Base-by-base conservation (phyloP, 805 yeast genomes). In the Metschnikowia sp. region DNA sequence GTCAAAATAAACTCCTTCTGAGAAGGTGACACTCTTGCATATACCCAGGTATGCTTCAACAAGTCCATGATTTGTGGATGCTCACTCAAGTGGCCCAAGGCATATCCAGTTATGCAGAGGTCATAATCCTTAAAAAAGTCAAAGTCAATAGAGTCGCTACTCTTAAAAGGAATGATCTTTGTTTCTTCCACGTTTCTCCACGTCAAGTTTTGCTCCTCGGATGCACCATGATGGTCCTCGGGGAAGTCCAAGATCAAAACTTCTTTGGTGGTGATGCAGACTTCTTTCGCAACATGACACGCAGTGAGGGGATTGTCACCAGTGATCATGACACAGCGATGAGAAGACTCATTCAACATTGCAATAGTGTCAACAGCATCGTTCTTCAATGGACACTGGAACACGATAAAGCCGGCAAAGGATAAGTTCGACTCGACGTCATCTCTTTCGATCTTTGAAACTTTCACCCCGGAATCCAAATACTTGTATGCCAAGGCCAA, bases 281-380 rank as follows among this genome's bases (percentile, higher is more conserved):
- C 98, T 68, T 89, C 96, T 58, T 84, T 83, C 19, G 98, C 98
- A 58, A 94, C 99, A 65, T 92, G 97, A 51, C 94, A 94, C 31
- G 99, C 99, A 56, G 99, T 94, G 63, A 94, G 79, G 35, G 99
- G 97, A 68, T 92, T 94, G 70, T 94, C 99, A 76, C 99, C 99
- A 41, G 99, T 94, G 58, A 94, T 94, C 99, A 94, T 94, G 37
- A 94, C 82, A 65, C 89, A 88, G 64, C 99, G 89, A 67, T 94
- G 99, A 45, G 92, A 82, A 1, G 97, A 90, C 63, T 89, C 96
- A 68, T 89, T 92, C 68, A 94, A 77, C 97, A 90, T 92, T 61
- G 81, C 76, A 56, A 94, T 83, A 36, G 96, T 86, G 56, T 83
- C 95, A 63, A 88, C 74, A 33, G 99, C 99, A 70, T 94, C 99